Evolutionary conservation across 2,329 filamentous ascomycete species (phyloP), one percentile per base, ranked within the genome.

Genomic region (Zymoseptoria crescenta): DNA sequence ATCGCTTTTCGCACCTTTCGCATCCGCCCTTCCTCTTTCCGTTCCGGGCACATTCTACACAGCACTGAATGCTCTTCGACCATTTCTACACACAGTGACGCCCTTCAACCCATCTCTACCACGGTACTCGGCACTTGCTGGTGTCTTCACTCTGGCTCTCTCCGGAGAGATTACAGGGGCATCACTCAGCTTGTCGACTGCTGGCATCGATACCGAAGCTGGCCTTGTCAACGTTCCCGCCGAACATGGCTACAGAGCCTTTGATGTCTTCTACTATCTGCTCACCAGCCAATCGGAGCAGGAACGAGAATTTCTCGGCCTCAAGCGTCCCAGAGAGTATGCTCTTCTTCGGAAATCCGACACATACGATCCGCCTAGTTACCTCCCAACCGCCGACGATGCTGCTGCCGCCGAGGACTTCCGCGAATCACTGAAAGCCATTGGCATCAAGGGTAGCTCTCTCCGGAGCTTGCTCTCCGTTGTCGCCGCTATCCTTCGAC

Each of bases 211-310:
- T 71, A 94, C 91, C 0, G 76, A 81, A 20, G 85, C 85, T 62
- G 94, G 93, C 49, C 79, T 99, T 9, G 79, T 96, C 16, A 85
- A 88, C 58, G 84, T 99, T 16, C 89, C 94, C 0, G 75, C 85
- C 0, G 86, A 96, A 70, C 71, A 85, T 6, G 94, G 94, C 10
- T 91, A 91, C 74, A 87, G 94, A 63, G 94, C 93, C 3, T 99
- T 99, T 67, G 93, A 99, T 70, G 94, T 96, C 54, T 97, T 99
- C 72, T 97, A 99, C 77, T 97, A 96, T 69, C 84, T 99, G 0
- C 81, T 97, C 49, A 95, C 92, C 0, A 96, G 94, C 0, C 64
- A 66, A 94, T 90, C 1, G 85, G 88, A 3, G 87, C 91, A 69
- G 1, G 94, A 99, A 76, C 82, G 91, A 58, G 93, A 97, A 71